A percentile compares a stretch with the other conserved stretches of the same genome.
Conservation (phyloP, 805 yeast genomes). For the Nakazawaea ambrosiae region DNA sequence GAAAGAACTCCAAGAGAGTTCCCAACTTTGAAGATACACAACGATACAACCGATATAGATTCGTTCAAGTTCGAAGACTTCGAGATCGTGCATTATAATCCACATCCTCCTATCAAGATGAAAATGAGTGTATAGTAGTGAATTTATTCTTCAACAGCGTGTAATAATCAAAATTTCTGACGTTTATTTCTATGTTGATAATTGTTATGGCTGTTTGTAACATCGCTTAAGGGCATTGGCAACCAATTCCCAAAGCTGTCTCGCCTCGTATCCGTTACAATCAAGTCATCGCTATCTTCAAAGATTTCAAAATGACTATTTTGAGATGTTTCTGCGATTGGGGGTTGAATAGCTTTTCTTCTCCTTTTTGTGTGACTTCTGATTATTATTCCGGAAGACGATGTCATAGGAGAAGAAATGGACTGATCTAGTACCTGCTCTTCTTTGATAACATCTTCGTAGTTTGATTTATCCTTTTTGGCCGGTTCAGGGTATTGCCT, state of each 20-base stretch:
- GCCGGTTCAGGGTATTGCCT: constrained; percentile 10
- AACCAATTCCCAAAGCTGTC: constrained; percentile 4
- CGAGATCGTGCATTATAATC: constrained; percentile 71
- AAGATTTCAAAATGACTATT: too few species aligned
- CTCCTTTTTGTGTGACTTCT: constrained; percentile 55
- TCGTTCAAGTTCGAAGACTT: constrained; percentile 88
- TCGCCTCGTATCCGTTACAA: constrained; percentile 2
- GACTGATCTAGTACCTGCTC: too few species aligned
- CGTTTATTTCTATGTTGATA: constrained; percentile 7
- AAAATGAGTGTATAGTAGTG: constrained; percentile 80
- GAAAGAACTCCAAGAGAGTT: constrained; percentile 68
- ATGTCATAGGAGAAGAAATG: too few species aligned
- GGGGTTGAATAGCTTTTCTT: constrained; percentile 59
- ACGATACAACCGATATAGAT: constrained; percentile 68
- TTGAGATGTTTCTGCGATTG: too few species aligned
- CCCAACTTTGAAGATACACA: constrained; percentile 69
- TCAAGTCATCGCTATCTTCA: constrained; percentile 18
- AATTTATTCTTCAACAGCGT: background rate
- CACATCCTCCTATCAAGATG: constrained; percentile 84
- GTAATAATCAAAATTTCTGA: too few species aligned
- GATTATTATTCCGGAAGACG: constrained; percentile 62
- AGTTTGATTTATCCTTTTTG: too few species aligned
- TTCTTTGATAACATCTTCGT: too few species aligned
- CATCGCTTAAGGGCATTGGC: constrained; percentile 1
- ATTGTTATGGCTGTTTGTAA: too few species aligned